Percentiles rank a stretch among this genome's conserved stretches.
phyloP scores from a whole-genome alignment of 2,329 filamentous ascomycete species.

The Helicocarpus griseus region DNA sequence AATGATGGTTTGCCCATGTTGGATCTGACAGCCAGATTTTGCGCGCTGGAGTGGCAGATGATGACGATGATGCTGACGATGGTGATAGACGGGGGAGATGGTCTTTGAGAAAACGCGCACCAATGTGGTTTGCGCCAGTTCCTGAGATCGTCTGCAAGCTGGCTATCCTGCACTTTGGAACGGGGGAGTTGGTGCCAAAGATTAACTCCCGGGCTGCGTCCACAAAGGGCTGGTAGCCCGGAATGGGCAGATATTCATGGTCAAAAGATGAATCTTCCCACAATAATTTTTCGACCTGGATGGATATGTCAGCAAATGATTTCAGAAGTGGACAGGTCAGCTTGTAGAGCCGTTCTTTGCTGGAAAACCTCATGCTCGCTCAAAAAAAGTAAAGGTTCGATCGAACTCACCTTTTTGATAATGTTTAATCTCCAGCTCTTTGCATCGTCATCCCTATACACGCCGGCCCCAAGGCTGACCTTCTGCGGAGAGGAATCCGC shows the following conservation, averaged over 20 bases:
- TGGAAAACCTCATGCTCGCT: neutral
- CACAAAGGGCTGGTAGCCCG: slow-evolving; percentile 74
- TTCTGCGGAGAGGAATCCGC: slow-evolving; percentile 22
- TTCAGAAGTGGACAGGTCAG: too few species aligned
- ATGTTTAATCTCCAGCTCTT: slow-evolving; percentile 30
- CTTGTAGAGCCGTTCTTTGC: neutral
- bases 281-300: slow-evolving; percentile 71
- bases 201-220: slow-evolving; percentile 80
- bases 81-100: slow-evolving; percentile 53
- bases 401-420: slow-evolving; percentile 21
- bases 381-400: neutral
- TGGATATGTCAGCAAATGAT: slow-evolving; percentile 1
- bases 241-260: slow-evolving; percentile 96
- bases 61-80: neutral
- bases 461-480: slow-evolving; percentile 31
- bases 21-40: slow-evolving; percentile 85
- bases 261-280: slow-evolving; percentile 78
- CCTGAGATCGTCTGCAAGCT: slow-evolving; percentile 92
- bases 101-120: slow-evolving; percentile 78
- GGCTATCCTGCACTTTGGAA: slow-evolving; percentile 37
- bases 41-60: slow-evolving; percentile 26
- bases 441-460: slow-evolving; percentile 31
- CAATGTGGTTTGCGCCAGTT: slow-evolving; percentile 87
- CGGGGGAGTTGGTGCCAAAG: slow-evolving; percentile 50
- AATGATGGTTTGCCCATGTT: slow-evolving; percentile 96